Percentiles rank a stretch among this genome's conserved stretches.
phyloP scores from a whole-genome alignment of 2,329 filamentous ascomycete genomes.

The Fusarium virguliforme region DNA sequence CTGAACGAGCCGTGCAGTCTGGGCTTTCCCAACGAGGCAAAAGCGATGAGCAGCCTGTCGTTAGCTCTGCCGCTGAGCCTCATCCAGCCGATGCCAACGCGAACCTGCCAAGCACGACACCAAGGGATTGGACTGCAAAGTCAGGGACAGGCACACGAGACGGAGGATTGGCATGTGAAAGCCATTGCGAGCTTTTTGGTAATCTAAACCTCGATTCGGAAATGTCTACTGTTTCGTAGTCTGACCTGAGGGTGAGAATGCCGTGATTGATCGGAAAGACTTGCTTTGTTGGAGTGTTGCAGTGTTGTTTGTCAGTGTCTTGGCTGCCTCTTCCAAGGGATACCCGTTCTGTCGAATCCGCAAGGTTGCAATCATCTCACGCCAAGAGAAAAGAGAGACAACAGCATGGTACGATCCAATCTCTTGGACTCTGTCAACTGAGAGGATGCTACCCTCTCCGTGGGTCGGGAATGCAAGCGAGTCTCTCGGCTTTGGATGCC shows the following conservation, averaged over 20 bases:
- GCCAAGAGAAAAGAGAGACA: slow-evolving; percentile 5
- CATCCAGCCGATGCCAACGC: slow-evolving; percentile 17
- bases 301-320: neutral
- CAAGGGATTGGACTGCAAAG: slow-evolving; percentile 13
- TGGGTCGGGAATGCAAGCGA: slow-evolving; percentile 24
- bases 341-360: neutral
- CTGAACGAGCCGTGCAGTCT: neutral
- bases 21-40: slow-evolving; percentile 26
- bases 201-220: neutral
- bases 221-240: neutral
- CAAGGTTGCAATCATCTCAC: slow-evolving; percentile 4
- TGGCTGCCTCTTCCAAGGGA: slow-evolving; percentile 6
- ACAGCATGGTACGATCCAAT: slow-evolving; percentile 16
- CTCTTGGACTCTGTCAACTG: slow-evolving; percentile 12
- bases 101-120: neutral
- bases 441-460: slow-evolving; percentile 4
- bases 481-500: slow-evolving; percentile 25
- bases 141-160: neutral
- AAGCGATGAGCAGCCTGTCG: slow-evolving; percentile 27
- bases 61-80: slow-evolving; percentile 40
- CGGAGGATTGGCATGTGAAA: neutral
- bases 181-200: neutral
- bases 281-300: neutral
- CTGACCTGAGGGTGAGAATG: neutral
- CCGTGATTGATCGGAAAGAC: neutral